Base-by-base conservation (phyloP, 352 stramenopile species). In the Plasmopara viticola region DNA sequence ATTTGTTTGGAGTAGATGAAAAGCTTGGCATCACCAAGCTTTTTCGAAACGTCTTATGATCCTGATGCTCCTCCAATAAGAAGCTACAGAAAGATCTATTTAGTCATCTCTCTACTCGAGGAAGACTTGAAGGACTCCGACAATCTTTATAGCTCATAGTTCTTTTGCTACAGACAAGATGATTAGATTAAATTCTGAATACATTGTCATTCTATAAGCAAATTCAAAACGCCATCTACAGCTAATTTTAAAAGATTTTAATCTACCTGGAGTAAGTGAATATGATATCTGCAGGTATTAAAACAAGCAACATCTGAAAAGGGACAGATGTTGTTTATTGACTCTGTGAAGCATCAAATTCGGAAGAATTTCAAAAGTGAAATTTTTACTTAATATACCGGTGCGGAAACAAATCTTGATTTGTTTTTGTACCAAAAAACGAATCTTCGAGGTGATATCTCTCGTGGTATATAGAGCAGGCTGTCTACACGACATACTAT, bases 331-430 rank as follows among this genome's bases (percentile, higher is more conserved):
- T 25, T 57, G 14, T 48, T 57, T n/a, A 44, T 57, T 12, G 51
- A 57, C 15, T 51, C 41, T 41, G 51, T 57, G 5, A 51, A 57
- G 34, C 33, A 35, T 31, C 29, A 57, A n/a, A 51, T 57, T n/a
- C n/a, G 51, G 6, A 50, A 56, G 9, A 50, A 56, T 9, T 44
- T 25, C 13, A 18, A 44, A 25, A 3, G 20, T 25, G 20, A 25
- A 25, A 3, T 25, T 25, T 25, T 25, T 3, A 25, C 1, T 25
- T 25, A 25, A 25, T 25, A 25, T 25, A 25, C 20, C 20, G 20
- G 20, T 25, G 20, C 20, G 20, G 20, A 25, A 25, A 25, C 20
- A 25, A 25, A 25, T 25, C n/a, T n/a, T n/a, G n/a, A n/a, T n/a
- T n/a, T n/a, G n/a, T n/a, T n/a, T n/a, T n/a, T n/a, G n/a, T n/a